phyloP scores from a whole-genome alignment of 2,329 filamentous ascomycete species.

The Fusarium nanum region DNA sequence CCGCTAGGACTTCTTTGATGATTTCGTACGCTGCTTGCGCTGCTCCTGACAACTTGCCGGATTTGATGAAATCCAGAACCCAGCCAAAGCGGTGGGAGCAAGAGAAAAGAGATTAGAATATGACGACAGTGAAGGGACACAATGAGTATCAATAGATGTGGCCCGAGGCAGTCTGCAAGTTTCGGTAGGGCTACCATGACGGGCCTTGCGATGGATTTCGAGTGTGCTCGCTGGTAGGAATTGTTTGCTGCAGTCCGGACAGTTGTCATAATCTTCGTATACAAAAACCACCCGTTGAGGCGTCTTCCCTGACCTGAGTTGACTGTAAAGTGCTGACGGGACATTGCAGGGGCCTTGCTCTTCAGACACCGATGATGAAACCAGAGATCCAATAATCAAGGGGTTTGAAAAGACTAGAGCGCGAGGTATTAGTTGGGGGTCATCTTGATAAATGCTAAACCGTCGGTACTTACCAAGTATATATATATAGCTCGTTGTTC shows the following conservation, averaged over 20 bases:
- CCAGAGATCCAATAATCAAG: not conserved
- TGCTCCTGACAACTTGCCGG: not conserved
- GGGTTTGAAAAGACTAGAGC: not conserved
- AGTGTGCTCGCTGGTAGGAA: not conserved
- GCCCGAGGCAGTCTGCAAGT: not conserved
- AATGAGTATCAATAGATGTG: not conserved
- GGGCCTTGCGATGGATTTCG: not conserved
- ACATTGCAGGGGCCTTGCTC: not conserved
- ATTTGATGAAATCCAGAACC: not conserved
- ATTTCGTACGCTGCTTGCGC: not conserved
- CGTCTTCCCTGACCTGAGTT: too few relatives aligned
- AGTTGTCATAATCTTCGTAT: not conserved
- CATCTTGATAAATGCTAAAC: accelerated
- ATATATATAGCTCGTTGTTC: not conserved
- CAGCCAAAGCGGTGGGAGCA: not conserved
- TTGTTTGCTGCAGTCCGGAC: not conserved
- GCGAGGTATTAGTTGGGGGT: not conserved
- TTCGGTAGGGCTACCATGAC: accelerated
- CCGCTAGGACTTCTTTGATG: not conserved
- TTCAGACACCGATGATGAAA: not conserved
- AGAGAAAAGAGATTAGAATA: not conserved
- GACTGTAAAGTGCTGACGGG: not conserved
- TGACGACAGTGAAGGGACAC: not conserved
- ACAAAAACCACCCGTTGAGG: too few relatives aligned
- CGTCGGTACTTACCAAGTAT: not conserved